phyloP scores from a whole-genome alignment of 2,329 filamentous ascomycete species.

The Pyricularia pennisetigena region DNA sequence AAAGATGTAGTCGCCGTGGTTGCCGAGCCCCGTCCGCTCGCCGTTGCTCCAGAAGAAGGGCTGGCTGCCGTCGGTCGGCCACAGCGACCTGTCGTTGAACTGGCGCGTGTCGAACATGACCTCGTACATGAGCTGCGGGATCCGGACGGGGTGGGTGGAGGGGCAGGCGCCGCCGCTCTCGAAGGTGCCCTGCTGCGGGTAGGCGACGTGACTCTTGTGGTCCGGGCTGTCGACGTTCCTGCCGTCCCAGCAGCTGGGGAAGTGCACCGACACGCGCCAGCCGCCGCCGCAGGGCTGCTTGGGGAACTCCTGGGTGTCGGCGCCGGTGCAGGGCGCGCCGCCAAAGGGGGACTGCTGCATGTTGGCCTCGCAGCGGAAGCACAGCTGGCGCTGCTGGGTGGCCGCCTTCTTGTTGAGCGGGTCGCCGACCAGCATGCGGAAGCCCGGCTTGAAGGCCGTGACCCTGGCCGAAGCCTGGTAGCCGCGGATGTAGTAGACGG shows the following conservation, averaged over 20 bases:
- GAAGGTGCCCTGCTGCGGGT: conserved; percentile 11
- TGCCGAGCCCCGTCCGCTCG: conserved; percentile 13
- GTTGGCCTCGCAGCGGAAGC: conserved; percentile 14
- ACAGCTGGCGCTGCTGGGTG: conserved; percentile 9
- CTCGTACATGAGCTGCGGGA: conserved; percentile 15
- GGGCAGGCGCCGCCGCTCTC: conserved; percentile 14
- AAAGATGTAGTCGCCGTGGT: conserved; percentile 15
- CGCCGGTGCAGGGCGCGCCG: conserved; percentile 16
- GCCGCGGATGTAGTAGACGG: conserved; percentile 11
- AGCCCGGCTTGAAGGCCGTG: conserved; percentile 11
- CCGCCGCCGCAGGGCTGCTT: conserved; percentile 24
- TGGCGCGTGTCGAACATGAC: conserved; percentile 13
- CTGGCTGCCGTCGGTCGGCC: conserved; percentile 23
- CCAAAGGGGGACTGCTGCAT: conserved; percentile 14
- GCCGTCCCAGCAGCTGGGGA: conserved; percentile 32
- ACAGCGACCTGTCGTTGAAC: conserved; percentile 21
- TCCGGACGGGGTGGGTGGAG: conserved; percentile 12
- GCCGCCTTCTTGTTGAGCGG: conserved; percentile 9
- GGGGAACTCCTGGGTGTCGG: conserved; percentile 27
- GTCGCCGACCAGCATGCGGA: conserved; percentile 15
- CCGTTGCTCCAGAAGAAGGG: conserved; percentile 17
- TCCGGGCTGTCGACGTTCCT: conserved; percentile 31
- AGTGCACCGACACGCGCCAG: conserved; percentile 30
- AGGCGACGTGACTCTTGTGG: conserved; percentile 19
- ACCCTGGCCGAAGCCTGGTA: conserved; percentile 9